These are phyloP conservation scores for Sporothrix pseudoabietina DNA, from an alignment of 2,329 filamentous ascomycete genomes.

Conservation along the genomic window DNA sequence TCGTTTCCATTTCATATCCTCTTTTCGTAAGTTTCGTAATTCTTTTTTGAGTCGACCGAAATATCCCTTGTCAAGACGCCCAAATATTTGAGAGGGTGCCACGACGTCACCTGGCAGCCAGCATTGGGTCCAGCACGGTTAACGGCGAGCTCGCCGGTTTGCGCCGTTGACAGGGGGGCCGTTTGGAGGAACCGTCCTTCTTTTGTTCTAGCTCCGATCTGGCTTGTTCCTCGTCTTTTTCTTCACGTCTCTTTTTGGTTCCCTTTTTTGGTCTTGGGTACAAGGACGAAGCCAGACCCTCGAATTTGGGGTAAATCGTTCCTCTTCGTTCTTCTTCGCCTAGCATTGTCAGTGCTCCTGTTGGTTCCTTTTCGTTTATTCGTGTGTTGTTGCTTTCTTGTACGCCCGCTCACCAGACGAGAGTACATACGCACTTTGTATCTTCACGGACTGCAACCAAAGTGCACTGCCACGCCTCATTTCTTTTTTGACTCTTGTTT, in stretches of 20 bases:
- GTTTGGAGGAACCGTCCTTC: slow-evolving; percentile 1
- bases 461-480: slow-evolving; percentile 22
- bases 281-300: neutral
- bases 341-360: neutral
- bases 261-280: neutral
- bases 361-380: slow-evolving; percentile 1
- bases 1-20: slow-evolving; percentile 5
- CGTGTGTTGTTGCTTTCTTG: neutral
- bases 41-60: neutral
- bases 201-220: slow-evolving; percentile 26
- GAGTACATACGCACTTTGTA: neutral
- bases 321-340: neutral
- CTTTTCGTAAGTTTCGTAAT: neutral
- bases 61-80: neutral
- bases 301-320: neutral
- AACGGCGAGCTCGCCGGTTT: slow-evolving; percentile 24
- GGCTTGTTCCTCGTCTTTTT: neutral
- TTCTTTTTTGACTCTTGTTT: neutral
- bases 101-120: slow-evolving; percentile 21
- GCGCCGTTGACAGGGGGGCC: neutral
- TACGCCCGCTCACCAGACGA: neutral
- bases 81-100: neutral
- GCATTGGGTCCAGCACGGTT: neutral
- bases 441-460: neutral
- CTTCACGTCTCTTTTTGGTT: neutral